Conservation (phyloP, 768 basidiomycete genomes). For the Tulasnella sp. region DNA sequence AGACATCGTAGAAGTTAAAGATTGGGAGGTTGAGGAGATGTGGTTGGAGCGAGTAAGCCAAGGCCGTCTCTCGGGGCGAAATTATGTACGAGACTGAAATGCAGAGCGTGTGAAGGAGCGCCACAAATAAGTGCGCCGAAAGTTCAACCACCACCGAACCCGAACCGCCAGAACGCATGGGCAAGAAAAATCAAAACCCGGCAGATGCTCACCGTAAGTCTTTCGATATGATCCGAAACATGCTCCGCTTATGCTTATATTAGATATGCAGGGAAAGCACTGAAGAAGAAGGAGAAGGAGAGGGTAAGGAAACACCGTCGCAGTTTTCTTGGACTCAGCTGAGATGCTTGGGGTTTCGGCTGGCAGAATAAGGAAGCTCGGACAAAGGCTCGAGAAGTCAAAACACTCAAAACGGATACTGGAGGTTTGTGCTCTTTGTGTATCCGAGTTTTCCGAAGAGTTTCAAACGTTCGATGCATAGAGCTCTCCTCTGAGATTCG, state of each 20-base stretch:
- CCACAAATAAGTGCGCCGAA: not conserved
- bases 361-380: conserved; percentile 36
- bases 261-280: conserved; percentile 68
- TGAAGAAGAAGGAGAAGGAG: conserved; percentile 91
- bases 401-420: conserved; percentile 94
- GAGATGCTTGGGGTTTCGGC: not conserved
- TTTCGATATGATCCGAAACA: not conserved
- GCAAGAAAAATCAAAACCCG: conserved; percentile 72
- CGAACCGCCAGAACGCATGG: conserved; percentile 9
- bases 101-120: not conserved
- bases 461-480: conserved; percentile 37
- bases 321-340: not conserved
- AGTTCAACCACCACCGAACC: conserved; percentile 9
- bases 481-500: conserved; percentile 77
- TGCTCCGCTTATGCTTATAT: conserved; percentile 16
- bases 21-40: not conserved
- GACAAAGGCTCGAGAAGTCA: conserved; percentile 72
- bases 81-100: conserved; percentile 10
- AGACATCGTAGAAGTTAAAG: not conserved
- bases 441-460: not conserved
- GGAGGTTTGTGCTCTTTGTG: conserved; percentile 50
- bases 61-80: not conserved
- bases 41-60: not conserved
- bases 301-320: conserved; percentile 53
- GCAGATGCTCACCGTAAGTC: conserved; percentile 87